Evolutionary conservation across 179 eudicot genomes (phyloP).

Genomic region (Silene vulgaris): DNA sequence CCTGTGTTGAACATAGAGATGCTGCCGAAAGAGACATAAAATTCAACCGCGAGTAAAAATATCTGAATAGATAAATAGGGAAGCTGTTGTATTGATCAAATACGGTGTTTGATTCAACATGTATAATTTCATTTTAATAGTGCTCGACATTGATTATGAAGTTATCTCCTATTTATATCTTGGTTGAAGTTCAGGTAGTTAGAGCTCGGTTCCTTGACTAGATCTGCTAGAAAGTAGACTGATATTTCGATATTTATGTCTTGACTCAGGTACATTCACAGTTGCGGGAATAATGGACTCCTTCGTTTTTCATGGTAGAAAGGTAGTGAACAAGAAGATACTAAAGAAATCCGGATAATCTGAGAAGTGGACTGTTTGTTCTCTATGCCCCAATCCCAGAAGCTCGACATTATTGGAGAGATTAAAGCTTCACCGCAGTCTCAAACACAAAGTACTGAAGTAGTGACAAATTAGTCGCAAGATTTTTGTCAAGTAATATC

Average conservation of each 20-base stretch:
- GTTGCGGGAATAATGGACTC: conserved; percentile 87
- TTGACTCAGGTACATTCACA: conserved; percentile 66
- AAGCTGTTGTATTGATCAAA: too few species aligned
- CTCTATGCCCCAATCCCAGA: not conserved
- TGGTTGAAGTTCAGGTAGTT: too few species aligned
- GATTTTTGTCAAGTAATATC: conserved; percentile 9
- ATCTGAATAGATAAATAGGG: too few species aligned
- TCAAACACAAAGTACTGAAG: not conserved
- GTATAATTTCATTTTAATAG: too few species aligned
- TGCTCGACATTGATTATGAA: too few species aligned
- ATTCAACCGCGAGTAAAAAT: too few species aligned
- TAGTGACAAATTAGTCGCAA: conserved; percentile 5
- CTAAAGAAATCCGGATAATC: conserved; percentile 53
- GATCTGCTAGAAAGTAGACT: too few species aligned
- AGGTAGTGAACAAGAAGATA: conserved; percentile 58
- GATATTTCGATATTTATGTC: not conserved
- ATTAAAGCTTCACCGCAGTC: not conserved
- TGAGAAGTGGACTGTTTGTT: not conserved
- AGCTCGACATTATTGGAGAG: not conserved
- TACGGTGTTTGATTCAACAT: too few species aligned
- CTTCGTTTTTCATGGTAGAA: conserved; percentile 67
- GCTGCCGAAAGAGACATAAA: too few species aligned
- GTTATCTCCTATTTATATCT: too few species aligned
- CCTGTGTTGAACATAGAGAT: too few species aligned
- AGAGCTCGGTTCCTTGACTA: too few species aligned